A percentile compares a stretch with the other conserved stretches of the same genome.
Evolutionary conservation across 768 basidiomycete species (phyloP).

Genomic region (Boletus coccyginus): DNA sequence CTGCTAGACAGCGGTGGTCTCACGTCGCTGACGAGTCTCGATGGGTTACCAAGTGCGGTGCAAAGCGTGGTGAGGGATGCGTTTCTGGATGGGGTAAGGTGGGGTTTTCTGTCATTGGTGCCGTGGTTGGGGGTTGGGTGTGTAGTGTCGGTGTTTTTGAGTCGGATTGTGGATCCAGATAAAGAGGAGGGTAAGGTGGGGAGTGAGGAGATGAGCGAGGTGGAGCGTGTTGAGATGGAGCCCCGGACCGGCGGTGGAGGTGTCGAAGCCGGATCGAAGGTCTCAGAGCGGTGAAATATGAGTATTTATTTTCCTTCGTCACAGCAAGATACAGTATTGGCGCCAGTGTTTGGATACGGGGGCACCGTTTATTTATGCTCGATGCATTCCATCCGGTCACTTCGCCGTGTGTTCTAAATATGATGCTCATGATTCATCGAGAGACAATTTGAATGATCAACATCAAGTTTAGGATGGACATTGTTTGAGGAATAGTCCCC

Average conservation of each 20-base stretch:
- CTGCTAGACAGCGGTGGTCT: conserved; percentile 28
- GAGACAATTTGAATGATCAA: no score
- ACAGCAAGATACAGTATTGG: not conserved
- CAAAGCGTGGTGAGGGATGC: conserved; percentile 39
- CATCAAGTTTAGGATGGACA: no score
- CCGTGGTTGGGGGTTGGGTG: conserved; percentile 43
- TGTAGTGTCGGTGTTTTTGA: conserved; percentile 38
- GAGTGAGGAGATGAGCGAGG: not conserved
- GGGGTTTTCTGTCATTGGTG: conserved; percentile 46
- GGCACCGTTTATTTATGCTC: not conserved
- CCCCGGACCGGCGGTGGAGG: not conserved
- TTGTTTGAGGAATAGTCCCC: no score
- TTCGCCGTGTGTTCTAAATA: no score
- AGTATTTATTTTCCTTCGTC: not conserved
- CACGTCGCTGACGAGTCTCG: conserved; percentile 36
- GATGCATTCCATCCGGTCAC: not conserved
- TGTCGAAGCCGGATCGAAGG: not conserved
- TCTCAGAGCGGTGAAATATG: not conserved
- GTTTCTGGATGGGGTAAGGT: conserved; percentile 40
- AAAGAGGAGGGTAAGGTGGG: not conserved
- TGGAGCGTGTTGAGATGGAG: not conserved
- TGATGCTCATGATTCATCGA: no score
- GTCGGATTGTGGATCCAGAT: conserved; percentile 34
- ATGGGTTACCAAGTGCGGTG: conserved; percentile 34
- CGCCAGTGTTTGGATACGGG: not conserved